Evolutionary conservation across 2,329 filamentous ascomycete species (phyloP), one percentile per base, ranked within the genome.

Genomic region (Sordariomycetes sp.): DNA sequence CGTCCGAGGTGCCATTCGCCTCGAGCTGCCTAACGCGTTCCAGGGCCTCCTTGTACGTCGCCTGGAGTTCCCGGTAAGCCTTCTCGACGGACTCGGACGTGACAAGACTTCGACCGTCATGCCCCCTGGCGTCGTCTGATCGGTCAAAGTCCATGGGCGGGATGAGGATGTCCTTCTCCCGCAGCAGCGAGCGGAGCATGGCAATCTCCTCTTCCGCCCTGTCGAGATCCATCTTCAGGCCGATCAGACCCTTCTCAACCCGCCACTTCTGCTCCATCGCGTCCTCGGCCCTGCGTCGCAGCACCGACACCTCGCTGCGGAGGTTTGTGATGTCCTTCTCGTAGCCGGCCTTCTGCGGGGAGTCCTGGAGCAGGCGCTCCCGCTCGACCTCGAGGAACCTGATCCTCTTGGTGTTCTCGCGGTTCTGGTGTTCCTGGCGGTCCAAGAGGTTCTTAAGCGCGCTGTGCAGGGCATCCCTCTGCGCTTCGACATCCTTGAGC

Each of bases 201-300:
- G 83, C 78, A 34, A 96, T 96, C 73, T 99, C 94, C 69, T 94
- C 89, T 71, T 97, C 90, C 28, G 94, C 92, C 61, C 92, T 89
- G 71, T 97, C 94, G 50, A 99, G 82, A 68, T 97, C 93, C 88
- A 96, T 97, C 75, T 96, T 96, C 59, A 97, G 75, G 58, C 92
- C 90, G 57, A 84, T 81, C 1, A 97, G 76, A 20, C 90, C 90
- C 73, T 95, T 95, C 72, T 97, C 93, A 61, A 92, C 93, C 68
- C 95, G 88, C 87, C 90, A 97, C 72, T 97, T 97, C 67, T 96
- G 89, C 67, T 96, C 90, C 16, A 97, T 80, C 18, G 93, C 93
- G 62, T 97, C 93, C 65, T 99, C 93, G 34, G 93, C 93, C 58
- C 94, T 85, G 61, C 87, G 87, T 51, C 94, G 86, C 59, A 99